A percentile compares a stretch with the other conserved stretches of the same genome.
Evolutionary conservation across 192 early-diverging fungal species (phyloP).

Genomic region (Funneliformis geosporum): DNA sequence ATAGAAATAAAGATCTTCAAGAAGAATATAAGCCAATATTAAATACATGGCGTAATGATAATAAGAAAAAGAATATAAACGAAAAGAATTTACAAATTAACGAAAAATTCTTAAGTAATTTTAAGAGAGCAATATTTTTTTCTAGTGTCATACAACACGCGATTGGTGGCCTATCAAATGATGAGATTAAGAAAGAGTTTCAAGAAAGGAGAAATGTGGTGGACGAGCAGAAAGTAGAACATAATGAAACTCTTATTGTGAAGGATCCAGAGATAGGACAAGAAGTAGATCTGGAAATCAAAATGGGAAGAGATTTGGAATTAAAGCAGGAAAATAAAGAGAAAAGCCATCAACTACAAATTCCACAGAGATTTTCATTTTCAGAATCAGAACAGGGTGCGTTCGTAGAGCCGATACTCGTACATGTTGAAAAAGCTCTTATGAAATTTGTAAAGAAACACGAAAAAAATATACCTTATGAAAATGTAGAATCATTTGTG

Average conservation of each 20-base stretch:
- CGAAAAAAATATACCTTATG: constrained; percentile 11
- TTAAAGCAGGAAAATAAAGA: not conserved
- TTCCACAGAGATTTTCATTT: constrained; percentile 26
- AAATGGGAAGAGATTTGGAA: not conserved
- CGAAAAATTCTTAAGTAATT: too few relatives aligned
- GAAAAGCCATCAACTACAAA: not conserved
- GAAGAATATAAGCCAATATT: too few relatives aligned
- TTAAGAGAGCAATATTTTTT: too few relatives aligned
- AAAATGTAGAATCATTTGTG: not conserved
- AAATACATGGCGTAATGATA: too few relatives aligned
- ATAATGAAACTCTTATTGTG: not conserved
- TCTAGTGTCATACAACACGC: not conserved
- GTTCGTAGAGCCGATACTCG: constrained; percentile 15
- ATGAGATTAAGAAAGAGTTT: not conserved
- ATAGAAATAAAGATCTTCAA: too few relatives aligned
- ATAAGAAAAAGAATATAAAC: too few relatives aligned
- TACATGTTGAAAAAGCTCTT: constrained; percentile 10
- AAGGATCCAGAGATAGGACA: not conserved
- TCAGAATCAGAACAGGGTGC: constrained; percentile 19
- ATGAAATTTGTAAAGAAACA: constrained; percentile 7
- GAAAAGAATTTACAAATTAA: too few relatives aligned
- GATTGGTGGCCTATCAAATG: constrained; percentile 5
- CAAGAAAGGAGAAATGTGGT: not conserved
- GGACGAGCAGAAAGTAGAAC: not conserved
- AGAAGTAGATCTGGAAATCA: not conserved